Base-by-base conservation (phyloP, 306 rosid genomes). In the Quercus parvula region DNA sequence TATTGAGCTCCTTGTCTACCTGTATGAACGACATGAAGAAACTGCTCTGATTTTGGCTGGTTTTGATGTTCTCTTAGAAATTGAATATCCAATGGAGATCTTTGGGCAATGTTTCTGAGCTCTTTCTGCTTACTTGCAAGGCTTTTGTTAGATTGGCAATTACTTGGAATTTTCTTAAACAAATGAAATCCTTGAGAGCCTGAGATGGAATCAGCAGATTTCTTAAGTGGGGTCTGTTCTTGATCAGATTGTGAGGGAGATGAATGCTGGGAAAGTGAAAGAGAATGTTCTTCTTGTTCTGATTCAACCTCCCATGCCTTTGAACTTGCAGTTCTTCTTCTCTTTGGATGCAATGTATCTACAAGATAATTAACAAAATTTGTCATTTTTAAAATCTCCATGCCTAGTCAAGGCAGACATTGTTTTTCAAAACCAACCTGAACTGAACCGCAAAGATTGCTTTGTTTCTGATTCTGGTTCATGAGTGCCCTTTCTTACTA, bases 281-380 rank as follows among this genome's bases (percentile, higher is more conserved):
- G 86, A 66, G 99, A 95, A 83, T 93, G 99, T 79, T 95, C 99
- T 91, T 95, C 99, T 81, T 89, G 97, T 77, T 93, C 99, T 28
- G 91, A 86, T 59, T 95, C 96, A 56, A 89, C 82, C 73, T 90
- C 92, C 91, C 87, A 89, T 67, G 80, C 86, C 84, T 88, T 91
- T 4, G 87, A 75, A 62, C 84, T 82, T 0, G 77, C 88, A 24
- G 91, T 90, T 87, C 96, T 88, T 86, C 90, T 90, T 84, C 88
- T 90, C 85, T 95, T 95, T 55, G 93, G 97, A 66, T 91, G 97
- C 20, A 81, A 87, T 56, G 83, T 71, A 82, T 90, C 98, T 95
- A 72, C 76, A 77, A 44, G 66, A 66, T 33, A 35, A 70, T 56
- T 31, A 25, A 72, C 35, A 76, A 69, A 30, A 25, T 35, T n/a